phyloP scores from a whole-genome alignment of 352 stramenopile genomes.

The Phytophthora fragariaefolia region DNA sequence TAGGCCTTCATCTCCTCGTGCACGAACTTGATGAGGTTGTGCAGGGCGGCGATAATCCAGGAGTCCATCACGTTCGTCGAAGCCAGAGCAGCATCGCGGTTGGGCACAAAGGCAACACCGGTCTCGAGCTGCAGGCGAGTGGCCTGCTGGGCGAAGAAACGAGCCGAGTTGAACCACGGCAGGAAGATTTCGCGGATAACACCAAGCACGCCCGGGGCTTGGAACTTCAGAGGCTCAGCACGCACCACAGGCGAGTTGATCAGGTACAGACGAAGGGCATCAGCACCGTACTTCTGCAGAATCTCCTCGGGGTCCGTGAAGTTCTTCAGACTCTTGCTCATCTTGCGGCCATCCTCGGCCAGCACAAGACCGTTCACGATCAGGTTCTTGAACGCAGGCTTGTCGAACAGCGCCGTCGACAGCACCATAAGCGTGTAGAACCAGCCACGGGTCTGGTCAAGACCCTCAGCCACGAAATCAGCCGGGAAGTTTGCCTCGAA shows the following conservation, averaged over 20 bases:
- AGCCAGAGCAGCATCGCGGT: conserved; percentile 79
- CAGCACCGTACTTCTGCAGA: conserved; percentile 97
- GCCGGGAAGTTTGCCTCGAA: conserved; percentile 98
- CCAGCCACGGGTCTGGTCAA: conserved; percentile 99
- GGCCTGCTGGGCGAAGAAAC: conserved; percentile 99
- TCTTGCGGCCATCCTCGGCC: conserved; percentile 99
- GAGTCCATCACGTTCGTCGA: conserved; percentile 98
- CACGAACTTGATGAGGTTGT: conserved; percentile 98
- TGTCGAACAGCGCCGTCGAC: conserved; percentile 98
- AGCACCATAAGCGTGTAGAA: conserved; percentile 99
- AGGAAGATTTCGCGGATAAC: conserved; percentile 99
- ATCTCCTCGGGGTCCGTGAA: conserved; percentile 96
- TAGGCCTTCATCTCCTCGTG: conserved; percentile 98
- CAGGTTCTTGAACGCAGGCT: conserved; percentile 99
- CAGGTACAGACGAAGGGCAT: conserved; percentile 99
- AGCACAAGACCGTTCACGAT: conserved; percentile 99
- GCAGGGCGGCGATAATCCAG: conserved; percentile 98
- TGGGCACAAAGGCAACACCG: conserved; percentile 89
- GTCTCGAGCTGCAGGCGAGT: conserved; percentile 92
- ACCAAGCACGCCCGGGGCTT: conserved; percentile 95
- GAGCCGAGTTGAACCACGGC: conserved; percentile 99
- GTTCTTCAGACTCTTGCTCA: conserved; percentile 99
- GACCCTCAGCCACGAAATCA: conserved; percentile 99
- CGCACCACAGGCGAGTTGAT: conserved; percentile 99
- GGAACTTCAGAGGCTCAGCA: conserved; percentile 98